These are phyloP conservation scores for Rhododendron simsii DNA, from an alignment of 148 eudicot species.

Conservation along the genomic window DNA sequence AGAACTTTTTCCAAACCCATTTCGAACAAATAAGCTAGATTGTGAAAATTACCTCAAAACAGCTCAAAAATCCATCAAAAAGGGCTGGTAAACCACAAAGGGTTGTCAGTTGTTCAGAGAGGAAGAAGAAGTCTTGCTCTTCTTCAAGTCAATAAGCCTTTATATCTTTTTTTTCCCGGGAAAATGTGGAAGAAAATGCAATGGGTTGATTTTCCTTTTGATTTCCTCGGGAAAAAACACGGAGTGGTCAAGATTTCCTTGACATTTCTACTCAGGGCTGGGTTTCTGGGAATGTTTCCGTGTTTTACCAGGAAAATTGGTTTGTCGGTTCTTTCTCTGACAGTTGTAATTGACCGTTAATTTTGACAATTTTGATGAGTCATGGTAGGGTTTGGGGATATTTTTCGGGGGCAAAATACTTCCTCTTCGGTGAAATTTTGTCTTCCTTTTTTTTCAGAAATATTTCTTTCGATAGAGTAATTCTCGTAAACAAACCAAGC, in stretches of 20 bases:
- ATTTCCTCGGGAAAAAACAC: not conserved
- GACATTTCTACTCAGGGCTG: not conserved
- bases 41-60: constrained; percentile 6
- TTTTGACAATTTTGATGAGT: no score
- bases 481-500: no score
- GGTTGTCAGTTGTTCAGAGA: not conserved
- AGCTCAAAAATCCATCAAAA: not conserved
- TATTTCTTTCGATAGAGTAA: no score
- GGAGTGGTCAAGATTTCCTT: not conserved
- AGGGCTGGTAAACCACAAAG: not conserved
- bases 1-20: not conserved
- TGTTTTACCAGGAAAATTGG: not conserved
- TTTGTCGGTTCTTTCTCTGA: not conserved
- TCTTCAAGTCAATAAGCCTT: not conserved
- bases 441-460: no score
- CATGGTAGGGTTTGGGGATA: no score
- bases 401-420: no score
- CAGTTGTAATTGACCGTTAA: not conserved
- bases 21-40: not conserved
- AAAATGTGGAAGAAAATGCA: not conserved
- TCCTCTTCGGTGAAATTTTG: no score
- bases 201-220: not conserved
- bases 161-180: not conserved
- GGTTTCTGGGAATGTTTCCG: not conserved
- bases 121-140: not conserved